Evolutionary conservation across 164 flowering plant genomes (phyloP).

Genomic region (Tetrastigma voinierianum): DNA sequence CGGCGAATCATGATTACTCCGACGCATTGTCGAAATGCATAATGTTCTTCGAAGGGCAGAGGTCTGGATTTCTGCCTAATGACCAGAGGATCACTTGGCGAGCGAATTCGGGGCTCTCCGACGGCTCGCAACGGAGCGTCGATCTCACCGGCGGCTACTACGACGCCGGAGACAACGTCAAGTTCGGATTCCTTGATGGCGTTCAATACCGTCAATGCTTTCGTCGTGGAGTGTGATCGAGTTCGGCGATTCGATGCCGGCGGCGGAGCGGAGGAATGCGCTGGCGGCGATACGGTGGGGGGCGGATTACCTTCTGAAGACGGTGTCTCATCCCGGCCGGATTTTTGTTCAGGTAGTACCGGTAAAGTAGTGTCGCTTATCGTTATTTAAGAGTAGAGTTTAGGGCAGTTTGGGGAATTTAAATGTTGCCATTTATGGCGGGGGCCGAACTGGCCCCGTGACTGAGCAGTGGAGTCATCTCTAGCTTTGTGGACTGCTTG

Average conservation of each 20-base stretch:
- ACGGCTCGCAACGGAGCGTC: conserved; percentile 46
- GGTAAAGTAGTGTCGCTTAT: not conserved
- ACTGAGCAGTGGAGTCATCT: not conserved
- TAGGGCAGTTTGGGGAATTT: conserved; percentile 1
- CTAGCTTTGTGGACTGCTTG: not conserved
- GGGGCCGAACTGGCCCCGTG: conserved; percentile 5
- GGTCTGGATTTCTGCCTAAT: conserved; percentile 75
- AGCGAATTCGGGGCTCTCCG: conserved; percentile 67
- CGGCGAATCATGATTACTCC: conserved; percentile 49
- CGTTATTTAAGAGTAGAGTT: not conserved
- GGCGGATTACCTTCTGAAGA: conserved; percentile 83
- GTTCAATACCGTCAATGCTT: conserved; percentile 84
- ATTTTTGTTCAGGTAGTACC: conserved; percentile 60
- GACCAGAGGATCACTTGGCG: conserved; percentile 77
- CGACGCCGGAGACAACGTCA: conserved; percentile 93
- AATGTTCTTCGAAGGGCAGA: conserved; percentile 83
- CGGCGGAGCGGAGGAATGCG: conserved; percentile 52
- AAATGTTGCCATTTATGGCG: not conserved
- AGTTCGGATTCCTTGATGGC: conserved; percentile 97
- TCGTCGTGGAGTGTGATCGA: conserved; percentile 90
- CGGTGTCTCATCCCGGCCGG: conserved; percentile 69
- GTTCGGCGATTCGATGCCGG: conserved; percentile 80
- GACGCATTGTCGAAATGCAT: conserved; percentile 80
- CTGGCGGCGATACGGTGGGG: conserved; percentile 78
- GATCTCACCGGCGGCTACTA: conserved; percentile 93